Percentiles rank a stretch among this genome's conserved stretches.
Conservation (phyloP, 345 rosid genomes). For the Erucastrum elatum region DNA sequence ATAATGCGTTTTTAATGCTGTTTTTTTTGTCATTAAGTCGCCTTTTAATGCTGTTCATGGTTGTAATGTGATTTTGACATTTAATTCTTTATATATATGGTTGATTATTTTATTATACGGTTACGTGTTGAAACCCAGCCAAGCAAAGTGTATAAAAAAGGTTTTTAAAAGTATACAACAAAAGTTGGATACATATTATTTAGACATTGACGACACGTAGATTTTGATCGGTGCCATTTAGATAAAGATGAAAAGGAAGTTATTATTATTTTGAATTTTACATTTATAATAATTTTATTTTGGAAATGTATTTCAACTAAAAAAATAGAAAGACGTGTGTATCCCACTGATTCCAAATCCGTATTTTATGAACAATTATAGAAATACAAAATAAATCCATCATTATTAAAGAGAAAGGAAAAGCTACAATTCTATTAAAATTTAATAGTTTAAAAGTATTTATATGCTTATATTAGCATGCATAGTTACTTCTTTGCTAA, state of each 20-base stretch:
- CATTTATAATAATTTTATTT: not conserved
- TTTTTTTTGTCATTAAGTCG: not conserved
- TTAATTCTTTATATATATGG: not conserved
- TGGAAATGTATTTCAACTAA: not conserved
- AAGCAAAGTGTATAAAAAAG: not conserved
- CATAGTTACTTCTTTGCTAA: not conserved
- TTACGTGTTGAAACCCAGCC: conserved; percentile 15
- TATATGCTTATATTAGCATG: not conserved
- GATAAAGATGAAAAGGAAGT: conserved; percentile 16
- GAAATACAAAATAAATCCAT: not conserved
- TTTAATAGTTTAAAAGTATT: not conserved
- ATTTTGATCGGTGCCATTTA: not conserved
- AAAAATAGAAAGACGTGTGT: not conserved
- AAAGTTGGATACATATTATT: not conserved
- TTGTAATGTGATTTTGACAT: not conserved
- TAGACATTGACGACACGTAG: conserved; percentile 13
- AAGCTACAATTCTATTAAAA: not conserved
- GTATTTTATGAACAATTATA: not conserved
- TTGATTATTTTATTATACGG: not conserved
- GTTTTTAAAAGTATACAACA: not conserved
- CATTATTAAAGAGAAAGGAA: not conserved
- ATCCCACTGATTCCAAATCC: not conserved
- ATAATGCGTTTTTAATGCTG: conserved; percentile 22
- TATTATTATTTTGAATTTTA: not conserved
- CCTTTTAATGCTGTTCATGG: conserved; percentile 2